A percentile compares a stretch with the other conserved stretches of the same genome.
Conservation (phyloP, 1,284 basidiomycete genomes). For the Austroboletus niveus region DNA sequence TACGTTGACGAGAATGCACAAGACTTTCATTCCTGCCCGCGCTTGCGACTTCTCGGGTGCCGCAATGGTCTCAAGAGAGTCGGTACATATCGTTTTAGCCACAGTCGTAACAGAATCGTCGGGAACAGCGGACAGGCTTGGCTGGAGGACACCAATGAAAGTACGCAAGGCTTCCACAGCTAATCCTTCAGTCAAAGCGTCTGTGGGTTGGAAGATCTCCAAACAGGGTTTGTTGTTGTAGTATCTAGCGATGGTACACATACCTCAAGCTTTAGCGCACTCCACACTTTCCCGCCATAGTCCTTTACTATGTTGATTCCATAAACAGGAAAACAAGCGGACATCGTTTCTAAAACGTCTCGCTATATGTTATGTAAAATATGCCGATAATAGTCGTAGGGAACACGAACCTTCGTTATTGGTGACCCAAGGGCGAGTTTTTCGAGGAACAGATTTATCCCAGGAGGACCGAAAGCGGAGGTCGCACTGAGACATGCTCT, state of each 20-base stretch:
- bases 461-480: slow-evolving; percentile 80
- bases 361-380: slow-evolving; percentile 44
- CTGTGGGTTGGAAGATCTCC: slow-evolving; percentile 89
- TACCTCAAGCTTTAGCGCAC: slow-evolving; percentile 84
- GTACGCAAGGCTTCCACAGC: slow-evolving; percentile 70
- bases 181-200: slow-evolving; percentile 66
- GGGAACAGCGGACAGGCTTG: slow-evolving; percentile 32
- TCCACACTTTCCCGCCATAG: slow-evolving; percentile 80
- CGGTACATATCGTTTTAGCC: slow-evolving; percentile 72
- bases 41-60: slow-evolving; percentile 93
- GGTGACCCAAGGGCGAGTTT: slow-evolving; percentile 87
- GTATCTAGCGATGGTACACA: slow-evolving; percentile 7
- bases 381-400: background rate
- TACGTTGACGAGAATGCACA: slow-evolving; percentile 73
- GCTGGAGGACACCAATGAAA: slow-evolving; percentile 73
- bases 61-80: slow-evolving; percentile 75
- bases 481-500: slow-evolving; percentile 74
- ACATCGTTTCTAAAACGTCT: slow-evolving; percentile 79
- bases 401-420: slow-evolving; percentile 68
- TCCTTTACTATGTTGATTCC: slow-evolving; percentile 61
- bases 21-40: slow-evolving; percentile 76
- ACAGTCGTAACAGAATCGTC: slow-evolving; percentile 54
- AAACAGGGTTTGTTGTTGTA: slow-evolving; percentile 5
- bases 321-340: slow-evolving; percentile 79
- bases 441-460: slow-evolving; percentile 88